Conservation (phyloP, 352 stramenopile species). For the Globisporangium lucens region DNA sequence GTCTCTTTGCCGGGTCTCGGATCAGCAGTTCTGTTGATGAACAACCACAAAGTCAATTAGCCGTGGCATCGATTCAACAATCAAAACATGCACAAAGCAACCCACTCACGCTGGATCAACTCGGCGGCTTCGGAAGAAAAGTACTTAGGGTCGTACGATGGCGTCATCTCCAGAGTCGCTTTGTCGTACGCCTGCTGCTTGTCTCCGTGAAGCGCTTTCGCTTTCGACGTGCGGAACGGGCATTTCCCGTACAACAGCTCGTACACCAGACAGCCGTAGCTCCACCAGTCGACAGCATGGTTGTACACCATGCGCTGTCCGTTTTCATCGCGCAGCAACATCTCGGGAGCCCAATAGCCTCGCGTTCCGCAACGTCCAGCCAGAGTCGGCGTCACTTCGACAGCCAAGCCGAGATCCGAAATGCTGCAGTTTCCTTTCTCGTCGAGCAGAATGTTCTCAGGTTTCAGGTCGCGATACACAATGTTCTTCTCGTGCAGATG, state of each 20-base stretch:
- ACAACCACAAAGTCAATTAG: neutral
- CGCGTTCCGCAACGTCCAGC: slow-evolving; percentile 70
- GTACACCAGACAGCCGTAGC: slow-evolving; percentile 96
- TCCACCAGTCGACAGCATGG: slow-evolving; percentile 97
- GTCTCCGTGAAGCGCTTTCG: slow-evolving; percentile 90
- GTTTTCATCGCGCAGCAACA: slow-evolving; percentile 89
- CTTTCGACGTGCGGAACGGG: slow-evolving; percentile 95
- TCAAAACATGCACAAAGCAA: neutral
- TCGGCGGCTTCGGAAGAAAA: slow-evolving; percentile 75
- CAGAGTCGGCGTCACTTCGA: slow-evolving; percentile 89
- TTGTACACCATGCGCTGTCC: slow-evolving; percentile 94
- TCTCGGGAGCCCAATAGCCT: slow-evolving; percentile 96
- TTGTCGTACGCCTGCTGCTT: slow-evolving; percentile 88
- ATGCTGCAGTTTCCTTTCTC: slow-evolving; percentile 95
- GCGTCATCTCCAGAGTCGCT: slow-evolving; percentile 71
- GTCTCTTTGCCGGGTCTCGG: slow-evolving; percentile 65
- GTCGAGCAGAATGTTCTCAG: slow-evolving; percentile 89
- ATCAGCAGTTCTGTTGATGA: slow-evolving; percentile 53
- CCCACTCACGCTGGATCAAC: slow-evolving; percentile 60
- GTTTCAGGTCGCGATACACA: slow-evolving; percentile 88
- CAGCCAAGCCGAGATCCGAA: slow-evolving; percentile 95
- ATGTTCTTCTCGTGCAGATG: slow-evolving; percentile 91
- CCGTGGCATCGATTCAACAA: neutral
- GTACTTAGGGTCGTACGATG: slow-evolving; percentile 75
- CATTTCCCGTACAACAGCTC: slow-evolving; percentile 96